A percentile compares a stretch with the other conserved stretches of the same genome.
These are phyloP conservation scores for Plasmodium adleri DNA, from an alignment of 169 alveolate species.

Conservation along the genomic window DNA sequence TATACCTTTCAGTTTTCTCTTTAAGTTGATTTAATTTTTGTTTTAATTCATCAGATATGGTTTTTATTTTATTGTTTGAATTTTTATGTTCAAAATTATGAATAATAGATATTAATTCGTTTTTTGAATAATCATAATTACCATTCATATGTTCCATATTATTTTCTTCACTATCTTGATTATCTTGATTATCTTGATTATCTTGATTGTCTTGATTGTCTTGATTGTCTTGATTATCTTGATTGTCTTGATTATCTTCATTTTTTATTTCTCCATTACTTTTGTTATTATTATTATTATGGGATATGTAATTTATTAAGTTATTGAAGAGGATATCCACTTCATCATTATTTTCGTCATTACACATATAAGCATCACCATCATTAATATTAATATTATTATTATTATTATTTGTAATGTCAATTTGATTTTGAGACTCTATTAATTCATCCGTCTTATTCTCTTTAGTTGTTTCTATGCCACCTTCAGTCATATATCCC, in stretches of 20 bases:
- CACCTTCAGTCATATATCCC: too few relatives aligned
- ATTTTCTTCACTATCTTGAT: neutral
- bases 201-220: neutral
- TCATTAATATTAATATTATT: neutral
- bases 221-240: neutral
- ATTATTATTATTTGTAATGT: neutral
- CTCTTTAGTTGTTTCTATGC: neutral
- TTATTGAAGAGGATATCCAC: constrained; percentile 9
- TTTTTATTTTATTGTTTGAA: constrained; percentile 55
- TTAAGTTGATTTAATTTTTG: constrained; percentile 74
- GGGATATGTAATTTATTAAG: neutral
- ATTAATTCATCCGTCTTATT: neutral
- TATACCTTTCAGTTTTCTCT: constrained; percentile 59
- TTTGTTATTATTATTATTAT: neutral
- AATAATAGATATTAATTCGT: constrained; percentile 48
- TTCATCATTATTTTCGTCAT: neutral
- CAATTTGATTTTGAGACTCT: neutral
- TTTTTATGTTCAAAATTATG: constrained; percentile 73
- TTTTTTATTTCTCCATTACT: neutral
- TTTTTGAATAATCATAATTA: constrained; percentile 48
- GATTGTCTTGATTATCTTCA: neutral
- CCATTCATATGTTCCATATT: constrained; percentile 22
- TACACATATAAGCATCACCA: neutral
- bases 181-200: neutral
- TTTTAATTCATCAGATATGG: constrained; percentile 70